These are phyloP conservation scores for Trapa incisa DNA, from an alignment of 345 rosid genomes.

Conservation along the genomic window DNA sequence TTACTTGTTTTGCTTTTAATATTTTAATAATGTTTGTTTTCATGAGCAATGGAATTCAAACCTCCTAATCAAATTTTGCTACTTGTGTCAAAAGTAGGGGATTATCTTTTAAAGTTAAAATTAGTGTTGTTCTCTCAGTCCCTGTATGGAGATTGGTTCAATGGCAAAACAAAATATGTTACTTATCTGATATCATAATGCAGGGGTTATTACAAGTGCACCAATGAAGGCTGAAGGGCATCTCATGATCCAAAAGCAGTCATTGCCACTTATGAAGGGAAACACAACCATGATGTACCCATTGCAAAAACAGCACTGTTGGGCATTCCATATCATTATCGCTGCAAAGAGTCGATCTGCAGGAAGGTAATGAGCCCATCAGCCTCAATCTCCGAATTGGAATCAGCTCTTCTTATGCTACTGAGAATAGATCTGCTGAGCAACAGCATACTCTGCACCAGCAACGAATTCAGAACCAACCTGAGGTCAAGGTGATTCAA, in stretches of 20 bases:
- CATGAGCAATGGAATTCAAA: too few species aligned
- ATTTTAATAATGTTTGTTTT: too few species aligned
- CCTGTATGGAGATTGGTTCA: background rate
- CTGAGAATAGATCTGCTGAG: constrained; percentile 33
- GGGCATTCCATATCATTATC: constrained; percentile 14
- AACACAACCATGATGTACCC: too few species aligned
- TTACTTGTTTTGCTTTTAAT: too few species aligned
- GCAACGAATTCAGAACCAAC: constrained; percentile 27
- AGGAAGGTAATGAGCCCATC: constrained; percentile 41
- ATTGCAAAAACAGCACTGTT: constrained; percentile 47
- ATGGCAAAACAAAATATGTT: background rate
- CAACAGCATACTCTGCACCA: constrained; percentile 27
- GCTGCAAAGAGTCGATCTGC: constrained; percentile 31
- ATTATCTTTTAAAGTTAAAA: background rate
- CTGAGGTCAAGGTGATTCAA: constrained; percentile 42
- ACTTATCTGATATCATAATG: constrained; percentile 6
- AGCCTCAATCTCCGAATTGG: constrained; percentile 98
- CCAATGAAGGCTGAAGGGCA: constrained; percentile 91
- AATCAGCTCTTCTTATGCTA: constrained; percentile 22
- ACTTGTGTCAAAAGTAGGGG: background rate
- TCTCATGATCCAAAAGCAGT: constrained; percentile 14
- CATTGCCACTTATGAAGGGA: too few species aligned
- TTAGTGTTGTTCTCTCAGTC: background rate
- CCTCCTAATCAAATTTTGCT: too few species aligned
- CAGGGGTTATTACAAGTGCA: constrained; percentile 99